These are phyloP conservation scores for Arabis alpina DNA, from an alignment of 345 rosid species.

Conservation along the genomic window DNA sequence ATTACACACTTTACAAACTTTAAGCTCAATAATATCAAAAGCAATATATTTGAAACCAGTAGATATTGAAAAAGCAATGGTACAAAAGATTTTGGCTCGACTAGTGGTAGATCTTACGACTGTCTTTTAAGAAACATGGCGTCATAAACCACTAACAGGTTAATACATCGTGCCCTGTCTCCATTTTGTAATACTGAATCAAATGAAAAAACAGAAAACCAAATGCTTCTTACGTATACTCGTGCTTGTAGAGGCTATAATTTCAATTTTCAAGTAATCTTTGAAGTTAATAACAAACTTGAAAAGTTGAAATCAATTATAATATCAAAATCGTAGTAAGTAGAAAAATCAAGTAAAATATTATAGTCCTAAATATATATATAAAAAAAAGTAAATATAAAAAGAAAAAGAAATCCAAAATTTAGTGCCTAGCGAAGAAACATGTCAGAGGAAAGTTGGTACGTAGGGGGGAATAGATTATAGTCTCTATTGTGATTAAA, in stretches of 20 bases:
- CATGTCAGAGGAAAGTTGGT: slow-evolving; percentile 13
- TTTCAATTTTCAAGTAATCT: too few relatives aligned
- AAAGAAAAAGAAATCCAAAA: not conserved
- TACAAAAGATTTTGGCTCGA: not conserved
- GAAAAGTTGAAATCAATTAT: too few relatives aligned
- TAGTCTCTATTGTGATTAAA: slow-evolving; percentile 3
- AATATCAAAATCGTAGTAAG: too few relatives aligned
- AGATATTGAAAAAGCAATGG: not conserved
- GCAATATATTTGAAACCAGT: not conserved
- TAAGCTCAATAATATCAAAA: slow-evolving; percentile 7
- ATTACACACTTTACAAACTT: not conserved
- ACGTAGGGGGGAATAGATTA: not conserved
- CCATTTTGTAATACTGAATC: too few relatives aligned
- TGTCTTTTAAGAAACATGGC: slow-evolving; percentile 2
- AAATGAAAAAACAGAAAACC: too few relatives aligned
- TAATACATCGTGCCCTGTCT: too few relatives aligned
- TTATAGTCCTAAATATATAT: too few relatives aligned
- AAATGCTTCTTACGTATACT: too few relatives aligned
- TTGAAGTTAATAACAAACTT: too few relatives aligned
- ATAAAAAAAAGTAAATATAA: too few relatives aligned
- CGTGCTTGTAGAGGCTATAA: too few relatives aligned
- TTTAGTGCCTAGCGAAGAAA: slow-evolving; percentile 6
- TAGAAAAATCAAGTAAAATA: too few relatives aligned
- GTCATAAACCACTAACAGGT: not conserved
- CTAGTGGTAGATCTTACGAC: not conserved